Base-by-base conservation (phyloP, 2,329 filamentous ascomycete genomes). In the Epichloe festucae region DNA sequence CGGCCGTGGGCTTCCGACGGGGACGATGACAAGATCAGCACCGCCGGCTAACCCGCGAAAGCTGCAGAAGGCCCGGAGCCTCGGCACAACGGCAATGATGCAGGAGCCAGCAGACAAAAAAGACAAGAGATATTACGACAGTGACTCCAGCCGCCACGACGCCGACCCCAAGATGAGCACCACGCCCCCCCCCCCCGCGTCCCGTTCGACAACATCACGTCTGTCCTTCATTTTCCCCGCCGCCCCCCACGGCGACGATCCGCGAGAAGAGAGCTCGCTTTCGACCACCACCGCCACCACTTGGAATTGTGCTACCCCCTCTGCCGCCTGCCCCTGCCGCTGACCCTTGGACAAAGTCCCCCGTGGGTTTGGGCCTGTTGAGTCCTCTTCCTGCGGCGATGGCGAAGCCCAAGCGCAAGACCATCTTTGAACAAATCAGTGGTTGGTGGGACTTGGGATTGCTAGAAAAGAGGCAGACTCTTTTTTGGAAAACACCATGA, bases 361-460 rank as follows among this genome's bases (percentile, higher is more conserved):
- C 46, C 12, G 38, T 54, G 17, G 52, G 46, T 1, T 21, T 52
- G 42, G 50, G 49, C 11, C 40, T 48, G 42, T 4, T 45, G 35
- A 47, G 34, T 34, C 48, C 53, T 38, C 52, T 53, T 27, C 52
- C 59, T 23, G 49, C 56, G 34, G 39, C 38, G 43, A 57, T 55
- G 51, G 58, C 54, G 2, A 67, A 64, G 50, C 66, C 67, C 34
- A 69, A 66, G 57, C 67, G 73, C 7, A 74, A 65, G 65, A 77
- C 74, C 1, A 62, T 78, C 21, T 63, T 75, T 54, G 66, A 72
- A 40, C 63, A 70, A 19, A 65, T 78, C 31, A 74, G 77, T 42
- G 75, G 75, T 5, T 78, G 75, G 75, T 78, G 75, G 75, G 75
- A 78, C 61, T 62, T 78, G 51, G 72, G 69, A 4, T 59, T 78